Evolutionary conservation across 495 filamentous ascomycete genomes (phyloP).

Genomic region (Aspergillus olivimuriae): DNA sequence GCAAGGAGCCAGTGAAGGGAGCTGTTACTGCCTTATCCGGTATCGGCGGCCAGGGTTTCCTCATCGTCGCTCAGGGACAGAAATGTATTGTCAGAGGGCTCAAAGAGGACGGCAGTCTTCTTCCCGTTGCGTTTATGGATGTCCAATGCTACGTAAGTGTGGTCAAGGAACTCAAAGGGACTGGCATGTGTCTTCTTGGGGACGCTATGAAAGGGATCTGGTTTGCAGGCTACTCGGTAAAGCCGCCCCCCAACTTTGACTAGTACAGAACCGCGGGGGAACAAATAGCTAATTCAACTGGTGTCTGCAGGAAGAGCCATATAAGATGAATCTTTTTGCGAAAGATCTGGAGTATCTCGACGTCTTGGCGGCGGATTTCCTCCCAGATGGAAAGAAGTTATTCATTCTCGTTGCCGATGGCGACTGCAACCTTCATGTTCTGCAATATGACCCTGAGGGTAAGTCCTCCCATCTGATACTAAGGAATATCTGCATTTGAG

Average conservation of each 20-base stretch:
- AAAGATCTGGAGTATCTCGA: slow-evolving; percentile 73
- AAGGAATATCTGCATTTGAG: background rate
- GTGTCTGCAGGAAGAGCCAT: slow-evolving; percentile 68
- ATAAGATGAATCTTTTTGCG: slow-evolving; percentile 89
- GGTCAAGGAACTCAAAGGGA: slow-evolving; percentile 72
- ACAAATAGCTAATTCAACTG: no score
- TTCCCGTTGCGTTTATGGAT: slow-evolving; percentile 97
- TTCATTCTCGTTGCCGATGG: slow-evolving; percentile 78
- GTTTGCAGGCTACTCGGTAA: slow-evolving; percentile 86
- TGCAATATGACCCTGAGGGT: slow-evolving; percentile 93
- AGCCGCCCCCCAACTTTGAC: no score
- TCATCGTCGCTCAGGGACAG: slow-evolving; percentile 89
- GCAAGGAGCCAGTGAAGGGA: slow-evolving; percentile 85
- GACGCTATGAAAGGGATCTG: slow-evolving; percentile 91
- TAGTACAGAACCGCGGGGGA: no score
- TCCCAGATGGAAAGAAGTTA: slow-evolving; percentile 78
- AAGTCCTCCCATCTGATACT: slow-evolving; percentile 11
- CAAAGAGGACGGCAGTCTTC: slow-evolving; percentile 84
- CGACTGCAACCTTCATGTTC: slow-evolving; percentile 76
- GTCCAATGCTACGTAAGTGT: slow-evolving; percentile 87
- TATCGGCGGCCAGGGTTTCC: slow-evolving; percentile 85
- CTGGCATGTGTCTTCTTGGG: slow-evolving; percentile 74
- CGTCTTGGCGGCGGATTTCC: slow-evolving; percentile 76
- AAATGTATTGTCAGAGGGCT: slow-evolving; percentile 95
- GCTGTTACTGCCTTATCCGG: slow-evolving; percentile 85